Conservation (phyloP, 495 filamentous ascomycete genomes). For the Viridothelium virens region DNA sequence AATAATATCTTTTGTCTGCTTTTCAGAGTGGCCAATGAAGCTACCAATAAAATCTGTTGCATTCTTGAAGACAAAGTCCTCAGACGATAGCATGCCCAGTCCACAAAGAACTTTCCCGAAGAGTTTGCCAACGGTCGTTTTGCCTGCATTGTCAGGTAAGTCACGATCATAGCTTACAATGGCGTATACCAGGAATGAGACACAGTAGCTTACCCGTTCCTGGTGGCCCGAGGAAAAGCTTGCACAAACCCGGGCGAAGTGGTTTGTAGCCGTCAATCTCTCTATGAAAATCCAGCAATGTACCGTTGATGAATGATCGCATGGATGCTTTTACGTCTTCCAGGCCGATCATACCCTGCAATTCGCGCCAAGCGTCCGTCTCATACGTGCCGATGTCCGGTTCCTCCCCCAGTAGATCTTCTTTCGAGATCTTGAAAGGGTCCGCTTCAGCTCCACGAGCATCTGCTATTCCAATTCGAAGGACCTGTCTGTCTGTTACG, state of each 20-base stretch:
- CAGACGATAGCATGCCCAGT: conserved; percentile 38
- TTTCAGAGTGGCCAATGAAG: conserved; percentile 53
- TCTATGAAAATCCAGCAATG: background rate
- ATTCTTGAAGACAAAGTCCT: conserved; percentile 37
- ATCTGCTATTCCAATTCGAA: background rate
- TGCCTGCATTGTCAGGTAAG: conserved; percentile 51
- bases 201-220: conserved; percentile 6
- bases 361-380: background rate
- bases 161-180: background rate
- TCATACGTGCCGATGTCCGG: background rate
- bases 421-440: background rate
- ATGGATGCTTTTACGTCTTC: background rate
- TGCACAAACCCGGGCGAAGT: background rate
- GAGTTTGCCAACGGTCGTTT: conserved; percentile 61
- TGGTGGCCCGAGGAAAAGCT: conserved; percentile 3
- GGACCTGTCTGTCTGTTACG: background rate
- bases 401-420: background rate
- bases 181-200: background rate
- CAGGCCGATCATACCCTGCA: background rate
- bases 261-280: conserved; percentile 2
- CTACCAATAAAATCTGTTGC: conserved; percentile 37
- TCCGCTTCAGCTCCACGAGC: background rate
- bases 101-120: conserved; percentile 70
- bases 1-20: conserved; percentile 52
- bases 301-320: background rate